phyloP scores from a whole-genome alignment of 176 grass and related monocot species.

The Oryza coarctata region DNA sequence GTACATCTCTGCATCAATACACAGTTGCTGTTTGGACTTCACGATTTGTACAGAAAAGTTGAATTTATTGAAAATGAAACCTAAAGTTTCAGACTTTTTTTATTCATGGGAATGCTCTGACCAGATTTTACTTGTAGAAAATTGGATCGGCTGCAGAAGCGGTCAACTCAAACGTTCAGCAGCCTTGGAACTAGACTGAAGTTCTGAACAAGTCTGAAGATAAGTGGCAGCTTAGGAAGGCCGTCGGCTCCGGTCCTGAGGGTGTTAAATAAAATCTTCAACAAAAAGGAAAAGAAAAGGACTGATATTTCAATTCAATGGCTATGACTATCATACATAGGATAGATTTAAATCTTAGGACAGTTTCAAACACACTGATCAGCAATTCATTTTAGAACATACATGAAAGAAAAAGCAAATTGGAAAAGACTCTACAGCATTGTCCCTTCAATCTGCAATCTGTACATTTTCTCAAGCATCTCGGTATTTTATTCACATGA shows the following conservation, averaged over 20 bases:
- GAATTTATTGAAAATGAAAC: background rate
- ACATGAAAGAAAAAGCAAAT: background rate
- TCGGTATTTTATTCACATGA: background rate
- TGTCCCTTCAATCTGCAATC: background rate
- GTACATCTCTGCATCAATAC: background rate
- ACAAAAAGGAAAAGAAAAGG: background rate
- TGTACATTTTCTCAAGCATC: background rate
- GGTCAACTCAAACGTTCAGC: background rate
- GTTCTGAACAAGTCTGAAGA: background rate
- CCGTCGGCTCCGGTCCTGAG: background rate
- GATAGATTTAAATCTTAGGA: background rate
- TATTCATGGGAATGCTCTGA: background rate
- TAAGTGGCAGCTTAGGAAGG: background rate
- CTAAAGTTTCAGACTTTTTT: background rate
- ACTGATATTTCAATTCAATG: background rate
- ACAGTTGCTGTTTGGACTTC: background rate
- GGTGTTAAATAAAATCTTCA: background rate
- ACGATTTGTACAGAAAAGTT: background rate
- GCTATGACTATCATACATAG: background rate
- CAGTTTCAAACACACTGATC: background rate
- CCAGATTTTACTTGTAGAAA: background rate
- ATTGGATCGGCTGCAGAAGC: background rate
- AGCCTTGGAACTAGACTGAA: background rate
- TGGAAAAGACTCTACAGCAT: background rate
- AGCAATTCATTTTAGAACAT: background rate